Evolutionary conservation across 2,329 filamentous ascomycete genomes (phyloP).

Genomic region (Cordyceps sp.): DNA sequence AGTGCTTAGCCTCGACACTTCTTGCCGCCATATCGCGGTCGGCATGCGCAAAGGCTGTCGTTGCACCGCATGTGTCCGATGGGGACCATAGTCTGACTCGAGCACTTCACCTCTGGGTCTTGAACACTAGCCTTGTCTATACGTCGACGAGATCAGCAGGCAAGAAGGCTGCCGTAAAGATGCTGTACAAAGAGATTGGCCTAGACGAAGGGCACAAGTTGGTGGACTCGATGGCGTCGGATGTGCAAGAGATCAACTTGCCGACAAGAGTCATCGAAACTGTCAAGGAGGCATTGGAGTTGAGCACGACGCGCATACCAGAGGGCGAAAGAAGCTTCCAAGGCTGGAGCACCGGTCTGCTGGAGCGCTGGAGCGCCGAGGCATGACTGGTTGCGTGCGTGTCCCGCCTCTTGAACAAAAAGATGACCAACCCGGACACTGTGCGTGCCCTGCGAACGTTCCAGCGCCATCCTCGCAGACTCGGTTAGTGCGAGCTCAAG

Average conservation of each 20-base stretch:
- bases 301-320: slow-evolving; percentile 36
- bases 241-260: slow-evolving; percentile 42
- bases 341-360: slow-evolving; percentile 50
- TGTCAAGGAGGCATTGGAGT: slow-evolving; percentile 25
- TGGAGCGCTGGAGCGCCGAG: slow-evolving; percentile 23
- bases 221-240: slow-evolving; percentile 32
- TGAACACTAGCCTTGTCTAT: slow-evolving; percentile 38
- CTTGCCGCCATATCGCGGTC: slow-evolving; percentile 37
- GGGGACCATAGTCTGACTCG: slow-evolving; percentile 1
- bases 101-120: slow-evolving; percentile 34
- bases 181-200: slow-evolving; percentile 30
- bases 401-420: too few relatives aligned
- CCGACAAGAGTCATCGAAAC: slow-evolving; percentile 30
- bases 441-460: too few relatives aligned
- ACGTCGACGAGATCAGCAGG: slow-evolving; percentile 20
- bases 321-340: slow-evolving; percentile 37
- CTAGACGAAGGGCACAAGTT: slow-evolving; percentile 27
- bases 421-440: too few relatives aligned
- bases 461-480: too few relatives aligned
- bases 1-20: slow-evolving; percentile 37
- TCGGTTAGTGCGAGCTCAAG: too few relatives aligned
- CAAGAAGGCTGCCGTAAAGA: slow-evolving; percentile 28
- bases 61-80: slow-evolving; percentile 18
- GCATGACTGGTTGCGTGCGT: background rate
- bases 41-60: slow-evolving; percentile 38